Base-by-base conservation (phyloP, 345 rosid genomes). In the Punica granatum region DNA sequence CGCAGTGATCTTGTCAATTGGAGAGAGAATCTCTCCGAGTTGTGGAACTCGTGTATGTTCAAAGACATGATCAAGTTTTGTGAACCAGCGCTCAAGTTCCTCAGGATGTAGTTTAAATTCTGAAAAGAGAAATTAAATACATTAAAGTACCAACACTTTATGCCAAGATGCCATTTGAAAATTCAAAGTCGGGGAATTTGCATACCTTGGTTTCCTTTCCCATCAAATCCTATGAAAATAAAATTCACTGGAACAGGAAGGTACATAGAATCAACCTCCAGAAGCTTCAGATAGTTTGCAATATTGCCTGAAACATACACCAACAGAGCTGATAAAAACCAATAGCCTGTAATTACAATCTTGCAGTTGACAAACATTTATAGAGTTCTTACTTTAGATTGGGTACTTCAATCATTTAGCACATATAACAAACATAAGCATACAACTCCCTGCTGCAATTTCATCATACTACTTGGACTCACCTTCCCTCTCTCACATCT, bases 21-120 rank as follows among this genome's bases (percentile, higher is more conserved):
- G 91, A 63, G 77, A 75, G 74, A 86, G 89, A 70, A 80, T 85
- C 78, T 93, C 95, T 74, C 90, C 88, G 65, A 77, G 76, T 67
- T 67, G 86, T 7, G 96, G 95, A 78, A 91, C 73, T 67, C 98
- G 82, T 49, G 99, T 85, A 73, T 94, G 99, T 70, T 87, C 90
- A 73, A 88, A 89, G 75, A 94, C 75, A 76, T 94, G 99, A 80
- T 91, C 98, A 34, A 94, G 80, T 79, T 94, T 91, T 33, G 65
- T 78, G 80, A 94, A 94, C 99, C 99, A 94, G 58, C 87, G 96
- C 85, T 89, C 96, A 34, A 94, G 85, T 80, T 94, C 99, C 73
- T 91, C 93, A 0, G 84, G 84, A 69, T 74, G 85, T 54, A 93
- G 95, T 77, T 85, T 85, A 77, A 94, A 92, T 12, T 86, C 99